Evolutionary conservation across 176 grass and related monocot genomes (phyloP).

Genomic region (Cocos nucifera): DNA sequence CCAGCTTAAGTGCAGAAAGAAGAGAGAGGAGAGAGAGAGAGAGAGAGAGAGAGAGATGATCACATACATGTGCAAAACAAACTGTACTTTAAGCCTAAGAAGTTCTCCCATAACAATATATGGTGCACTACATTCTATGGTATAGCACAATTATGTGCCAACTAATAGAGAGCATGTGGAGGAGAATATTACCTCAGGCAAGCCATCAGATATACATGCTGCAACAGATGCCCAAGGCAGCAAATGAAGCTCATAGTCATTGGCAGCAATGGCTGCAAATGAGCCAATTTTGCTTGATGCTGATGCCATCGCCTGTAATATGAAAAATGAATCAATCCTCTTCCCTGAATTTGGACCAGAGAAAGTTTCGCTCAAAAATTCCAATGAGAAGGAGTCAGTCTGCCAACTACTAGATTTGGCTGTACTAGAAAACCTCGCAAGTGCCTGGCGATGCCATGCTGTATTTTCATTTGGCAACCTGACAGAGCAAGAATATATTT

Average conservation of each 20-base stretch:
- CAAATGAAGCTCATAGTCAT: conserved; percentile 85
- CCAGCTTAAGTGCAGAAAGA: too few relatives aligned
- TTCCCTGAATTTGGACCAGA: conserved; percentile 44
- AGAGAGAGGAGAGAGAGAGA: too few relatives aligned
- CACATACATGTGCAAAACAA: too few relatives aligned
- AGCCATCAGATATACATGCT: conserved; percentile 62
- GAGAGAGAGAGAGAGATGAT: too few relatives aligned
- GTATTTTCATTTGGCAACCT: conserved; percentile 41
- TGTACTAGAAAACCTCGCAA: conserved; percentile 55
- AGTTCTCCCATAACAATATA: too few relatives aligned
- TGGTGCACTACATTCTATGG: too few relatives aligned
- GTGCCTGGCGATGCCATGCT: conserved; percentile 70
- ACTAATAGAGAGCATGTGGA: background rate
- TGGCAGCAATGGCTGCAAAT: conserved; percentile 68
- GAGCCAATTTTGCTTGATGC: conserved; percentile 69
- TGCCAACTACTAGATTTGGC: conserved; percentile 39
- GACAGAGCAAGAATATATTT: conserved; percentile 67
- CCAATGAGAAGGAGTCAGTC: conserved; percentile 54
- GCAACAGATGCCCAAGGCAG: conserved; percentile 97
- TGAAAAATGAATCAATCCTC: conserved; percentile 55
- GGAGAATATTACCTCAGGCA: conserved; percentile 46
- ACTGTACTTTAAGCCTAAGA: too few relatives aligned
- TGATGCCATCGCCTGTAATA: conserved; percentile 77
- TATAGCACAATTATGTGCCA: too few relatives aligned
- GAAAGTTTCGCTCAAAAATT: conserved; percentile 64